A percentile compares a stretch with the other conserved stretches of the same genome.
Evolutionary conservation across 495 filamentous ascomycete genomes (phyloP).

Genomic region (Letharia lupina): DNA sequence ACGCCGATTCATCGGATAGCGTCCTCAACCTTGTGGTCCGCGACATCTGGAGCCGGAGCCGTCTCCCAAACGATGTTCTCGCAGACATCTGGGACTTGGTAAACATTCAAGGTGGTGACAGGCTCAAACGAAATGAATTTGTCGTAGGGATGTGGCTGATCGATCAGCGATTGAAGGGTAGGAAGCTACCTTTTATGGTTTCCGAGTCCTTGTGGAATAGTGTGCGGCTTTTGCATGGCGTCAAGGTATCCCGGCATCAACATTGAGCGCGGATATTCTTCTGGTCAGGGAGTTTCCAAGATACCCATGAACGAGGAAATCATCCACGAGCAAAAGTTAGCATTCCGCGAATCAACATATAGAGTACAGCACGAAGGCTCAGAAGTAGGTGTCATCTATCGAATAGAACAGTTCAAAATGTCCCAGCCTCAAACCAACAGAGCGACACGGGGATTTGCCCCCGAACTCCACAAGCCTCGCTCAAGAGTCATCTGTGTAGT

Average conservation of each 20-base stretch:
- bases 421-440: neutral
- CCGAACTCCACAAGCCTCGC: neutral
- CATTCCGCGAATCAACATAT: neutral
- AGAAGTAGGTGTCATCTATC: neutral
- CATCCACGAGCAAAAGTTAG: neutral
- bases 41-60: slow-evolving; percentile 78
- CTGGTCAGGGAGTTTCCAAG: neutral
- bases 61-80: slow-evolving; percentile 57
- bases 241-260: slow-evolving; percentile 27
- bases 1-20: slow-evolving; percentile 37
- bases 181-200: slow-evolving; percentile 75
- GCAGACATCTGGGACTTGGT: slow-evolving; percentile 84
- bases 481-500: neutral
- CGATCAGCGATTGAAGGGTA: slow-evolving; percentile 78
- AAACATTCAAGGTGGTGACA: slow-evolving; percentile 51
- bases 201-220: slow-evolving; percentile 81
- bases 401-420: neutral
- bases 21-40: slow-evolving; percentile 73
- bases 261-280: neutral
- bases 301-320: slow-evolving; percentile 11
- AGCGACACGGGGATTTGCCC: neutral
- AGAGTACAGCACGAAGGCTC: neutral
- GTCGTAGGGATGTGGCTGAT: slow-evolving; percentile 94
- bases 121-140: slow-evolving; percentile 71
- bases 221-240: slow-evolving; percentile 50